Evolutionary conservation across 2,329 filamentous ascomycete species (phyloP), one percentile per base, ranked within the genome.

Genomic region (Stemphylium beticola): DNA sequence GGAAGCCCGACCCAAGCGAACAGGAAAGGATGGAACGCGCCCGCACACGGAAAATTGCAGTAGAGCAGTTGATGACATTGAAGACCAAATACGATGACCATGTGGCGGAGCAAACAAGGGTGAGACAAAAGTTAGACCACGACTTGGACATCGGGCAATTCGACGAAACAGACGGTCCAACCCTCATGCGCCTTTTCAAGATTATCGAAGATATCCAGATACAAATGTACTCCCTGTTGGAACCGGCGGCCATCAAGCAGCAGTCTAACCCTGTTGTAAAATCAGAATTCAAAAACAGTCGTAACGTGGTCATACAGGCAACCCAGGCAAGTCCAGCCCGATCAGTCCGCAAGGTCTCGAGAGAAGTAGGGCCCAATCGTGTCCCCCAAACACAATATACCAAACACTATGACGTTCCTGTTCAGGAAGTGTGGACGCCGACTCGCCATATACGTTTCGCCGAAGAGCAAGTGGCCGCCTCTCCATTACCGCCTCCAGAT

Each of bases 331-430:
- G 64, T 14, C 67, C 69, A 9, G 49, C 46, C 29, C 55, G 60
- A 3, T 58, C 64, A 17, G 58, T 49, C 17, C n/a, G 22, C 4
- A 65, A 57, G n/a, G 29, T 40, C n/a, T 26, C 17, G 2, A 20
- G 47, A 7, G 55, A 60, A 6, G 39, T 47, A 39, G 63, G 52
- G 1, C 58, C 57, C 4, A 57, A 57, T 38, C 58, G 62, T 47
- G 58, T 71, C 15, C 65, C 67, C 6, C 72, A 73, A 48, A 75
- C 73, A 14, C 72, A 75, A 53, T 73, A 66, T 36, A 57, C 68
- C 8, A 74, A 67, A 46, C 67, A 69, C 37, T 74, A 67, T 7
- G 73, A 75, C 29, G 46, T 66, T 31, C 53, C 64, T n/a, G 51
- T 55, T n/a, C 64, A 56, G 32, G 63, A 70, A 31, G 44, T 66